Conservation (phyloP, 345 rosid genomes). For the Pistacia vera region DNA sequence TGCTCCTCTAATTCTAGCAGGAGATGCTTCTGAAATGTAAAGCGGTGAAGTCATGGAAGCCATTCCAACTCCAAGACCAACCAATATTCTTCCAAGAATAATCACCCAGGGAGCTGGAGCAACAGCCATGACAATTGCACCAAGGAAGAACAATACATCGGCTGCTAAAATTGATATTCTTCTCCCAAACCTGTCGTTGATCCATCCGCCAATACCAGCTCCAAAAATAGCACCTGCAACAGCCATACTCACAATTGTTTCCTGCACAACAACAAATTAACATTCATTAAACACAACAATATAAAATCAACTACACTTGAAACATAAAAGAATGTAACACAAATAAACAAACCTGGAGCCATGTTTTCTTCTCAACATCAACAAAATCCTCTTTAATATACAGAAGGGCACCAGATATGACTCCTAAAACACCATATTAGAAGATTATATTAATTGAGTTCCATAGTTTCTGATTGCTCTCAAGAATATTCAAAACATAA, state of each 20-base stretch:
- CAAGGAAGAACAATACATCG: constrained; percentile 64
- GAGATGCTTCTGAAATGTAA: constrained; percentile 90
- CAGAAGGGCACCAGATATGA: constrained; percentile 88
- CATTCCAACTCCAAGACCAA: constrained; percentile 94
- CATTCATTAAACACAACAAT: too few species aligned
- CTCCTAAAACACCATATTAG: constrained; percentile 41
- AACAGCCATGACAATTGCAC: constrained; percentile 68
- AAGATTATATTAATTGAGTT: not conserved
- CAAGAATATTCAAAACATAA: too few species aligned
- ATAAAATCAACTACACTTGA: not conserved
- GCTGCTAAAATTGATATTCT: constrained; percentile 60
- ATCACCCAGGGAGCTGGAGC: constrained; percentile 80
- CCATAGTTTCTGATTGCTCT: too few species aligned
- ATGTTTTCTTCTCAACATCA: constrained; percentile 60
- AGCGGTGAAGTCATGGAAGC: constrained; percentile 97
- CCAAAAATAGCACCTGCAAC: constrained; percentile 93
- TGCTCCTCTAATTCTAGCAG: constrained; percentile 88
- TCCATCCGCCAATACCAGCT: constrained; percentile 80
- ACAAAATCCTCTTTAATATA: constrained; percentile 76
- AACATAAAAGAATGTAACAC: not conserved
- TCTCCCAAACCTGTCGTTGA: constrained; percentile 75
- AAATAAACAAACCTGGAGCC: constrained; percentile 53
- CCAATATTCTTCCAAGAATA: constrained; percentile 69
- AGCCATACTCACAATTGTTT: constrained; percentile 82
- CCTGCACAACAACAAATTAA: constrained; percentile 27